phyloP scores from a whole-genome alignment of 108 stramenopile genomes.

The Cyclotella distinguenda region DNA sequence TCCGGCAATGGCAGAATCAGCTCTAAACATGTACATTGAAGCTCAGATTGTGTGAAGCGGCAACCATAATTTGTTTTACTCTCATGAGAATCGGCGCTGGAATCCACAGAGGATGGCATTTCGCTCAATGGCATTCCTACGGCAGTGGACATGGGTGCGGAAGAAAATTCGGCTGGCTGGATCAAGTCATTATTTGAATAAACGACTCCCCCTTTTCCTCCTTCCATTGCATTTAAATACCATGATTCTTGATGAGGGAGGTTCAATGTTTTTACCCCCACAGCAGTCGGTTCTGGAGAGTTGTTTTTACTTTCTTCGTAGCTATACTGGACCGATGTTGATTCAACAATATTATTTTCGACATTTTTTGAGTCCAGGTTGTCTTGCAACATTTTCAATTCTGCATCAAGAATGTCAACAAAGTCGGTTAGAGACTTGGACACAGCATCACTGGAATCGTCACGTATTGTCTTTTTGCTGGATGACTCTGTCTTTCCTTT shows the following conservation, averaged over 20 bases:
- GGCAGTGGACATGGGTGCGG: no score
- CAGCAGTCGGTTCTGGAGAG: conserved; percentile 38
- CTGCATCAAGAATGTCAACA: conserved; percentile 26
- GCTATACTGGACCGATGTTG: no score
- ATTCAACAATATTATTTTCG: not conserved
- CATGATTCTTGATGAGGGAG: conserved; percentile 47
- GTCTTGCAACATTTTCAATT: conserved; percentile 21
- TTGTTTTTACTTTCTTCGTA: conserved; percentile 32
- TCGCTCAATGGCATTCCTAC: conserved; percentile 49
- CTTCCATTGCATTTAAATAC: conserved; percentile 52
- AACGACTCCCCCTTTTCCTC: conserved; percentile 39
- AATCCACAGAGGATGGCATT: conserved; percentile 27
- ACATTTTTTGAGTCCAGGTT: not conserved
- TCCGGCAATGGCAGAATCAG: conserved; percentile 42
- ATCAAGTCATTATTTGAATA: conserved; percentile 14
- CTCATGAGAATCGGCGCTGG: conserved; percentile 12
- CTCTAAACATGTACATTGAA: conserved; percentile 39
- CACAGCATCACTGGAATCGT: not conserved
- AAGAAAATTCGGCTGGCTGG: no score
- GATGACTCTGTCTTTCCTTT: not conserved
- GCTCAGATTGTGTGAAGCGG: conserved; percentile 23
- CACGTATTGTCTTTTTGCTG: not conserved
- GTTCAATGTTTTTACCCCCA: not conserved
- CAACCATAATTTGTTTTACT: not conserved
- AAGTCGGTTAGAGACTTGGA: conserved; percentile 33